Conservation (phyloP, 495 filamentous ascomycete genomes). For the Penicillium soppii region DNA sequence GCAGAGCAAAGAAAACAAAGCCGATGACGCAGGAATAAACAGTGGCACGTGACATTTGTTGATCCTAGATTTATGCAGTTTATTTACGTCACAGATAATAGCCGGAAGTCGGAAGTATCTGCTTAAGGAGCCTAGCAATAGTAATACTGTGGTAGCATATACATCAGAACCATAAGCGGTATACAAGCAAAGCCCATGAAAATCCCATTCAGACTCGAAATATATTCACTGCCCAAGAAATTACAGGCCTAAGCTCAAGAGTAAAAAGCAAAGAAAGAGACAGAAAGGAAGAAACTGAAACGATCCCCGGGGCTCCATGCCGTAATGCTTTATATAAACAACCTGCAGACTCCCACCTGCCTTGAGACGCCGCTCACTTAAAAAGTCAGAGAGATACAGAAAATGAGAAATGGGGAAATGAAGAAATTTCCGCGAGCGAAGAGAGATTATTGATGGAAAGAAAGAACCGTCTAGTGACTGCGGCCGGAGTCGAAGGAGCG, state of each 20-base stretch:
- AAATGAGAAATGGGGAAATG: conserved; percentile 10
- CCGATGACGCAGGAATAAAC: conserved; percentile 21
- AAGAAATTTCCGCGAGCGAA: conserved; percentile 8
- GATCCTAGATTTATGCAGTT: too few relatives aligned
- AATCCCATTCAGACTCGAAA: conserved; percentile 1
- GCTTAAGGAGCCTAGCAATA: too few relatives aligned
- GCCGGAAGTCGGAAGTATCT: too few relatives aligned
- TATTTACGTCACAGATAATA: too few relatives aligned
- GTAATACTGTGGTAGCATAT: too few relatives aligned
- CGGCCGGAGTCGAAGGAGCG: conserved; percentile 19
- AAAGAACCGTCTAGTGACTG: too few relatives aligned
- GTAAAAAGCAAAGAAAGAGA: background rate
- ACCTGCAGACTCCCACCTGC: conserved; percentile 11
- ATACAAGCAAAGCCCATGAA: background rate
- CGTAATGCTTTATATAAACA: conserved; percentile 24
- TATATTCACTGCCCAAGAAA: conserved; percentile 13
- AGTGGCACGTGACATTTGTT: conserved; percentile 13
- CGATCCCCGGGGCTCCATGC: conserved; percentile 23
- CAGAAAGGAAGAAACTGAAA: conserved; percentile 9
- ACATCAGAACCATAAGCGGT: background rate
- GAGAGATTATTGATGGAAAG: too few relatives aligned
- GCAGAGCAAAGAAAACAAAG: background rate
- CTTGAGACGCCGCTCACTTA: conserved; percentile 22
- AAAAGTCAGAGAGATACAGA: conserved; percentile 8
- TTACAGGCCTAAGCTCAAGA: conserved; percentile 3